A percentile compares a stretch with the other conserved stretches of the same genome.
Conservation (phyloP, 306 rosid species). For the Casuarina equisetifolia region DNA sequence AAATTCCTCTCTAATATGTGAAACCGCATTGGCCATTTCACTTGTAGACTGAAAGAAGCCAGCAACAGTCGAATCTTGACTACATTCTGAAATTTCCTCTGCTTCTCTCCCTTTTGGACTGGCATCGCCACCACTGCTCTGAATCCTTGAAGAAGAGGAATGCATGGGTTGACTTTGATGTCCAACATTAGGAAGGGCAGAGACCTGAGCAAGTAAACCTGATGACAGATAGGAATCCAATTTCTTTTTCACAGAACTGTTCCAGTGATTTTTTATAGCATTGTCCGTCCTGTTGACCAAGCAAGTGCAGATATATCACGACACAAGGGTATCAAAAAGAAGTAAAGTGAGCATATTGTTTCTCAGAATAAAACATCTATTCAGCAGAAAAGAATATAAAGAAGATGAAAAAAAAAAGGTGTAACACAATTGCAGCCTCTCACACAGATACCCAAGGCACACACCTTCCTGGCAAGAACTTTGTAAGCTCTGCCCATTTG, state of each 20-base stretch:
- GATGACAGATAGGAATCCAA: conserved; percentile 95
- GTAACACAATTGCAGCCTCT: conserved; percentile 14
- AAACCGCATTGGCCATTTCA: conserved; percentile 48
- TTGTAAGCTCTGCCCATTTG: conserved; percentile 96
- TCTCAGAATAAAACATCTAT: background rate
- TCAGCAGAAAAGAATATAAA: background rate
- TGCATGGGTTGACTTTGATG: conserved; percentile 50
- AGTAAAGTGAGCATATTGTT: background rate
- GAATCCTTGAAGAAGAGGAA: conserved; percentile 68
- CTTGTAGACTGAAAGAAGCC: conserved; percentile 38
- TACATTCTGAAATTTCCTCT: conserved; percentile 84
- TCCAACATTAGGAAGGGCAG: conserved; percentile 55
- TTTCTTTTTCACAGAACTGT: conserved; percentile 98
- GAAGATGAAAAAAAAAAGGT: conserved; percentile 1
- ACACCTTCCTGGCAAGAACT: conserved; percentile 94
- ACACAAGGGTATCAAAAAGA: conserved; percentile 14
- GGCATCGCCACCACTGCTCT: conserved; percentile 66
- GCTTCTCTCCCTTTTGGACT: conserved; percentile 58
- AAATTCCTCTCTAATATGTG: conserved; percentile 51
- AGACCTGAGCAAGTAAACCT: conserved; percentile 73
- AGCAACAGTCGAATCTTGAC: conserved; percentile 74
- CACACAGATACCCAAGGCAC: background rate
- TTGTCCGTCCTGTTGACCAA: conserved; percentile 94
- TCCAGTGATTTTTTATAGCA: conserved; percentile 98
- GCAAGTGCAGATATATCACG: conserved; percentile 27